A percentile compares a stretch with the other conserved stretches of the same genome.
Evolutionary conservation across 1,284 basidiomycete genomes (phyloP).

Genomic region (Laetiporus sulphureus): DNA sequence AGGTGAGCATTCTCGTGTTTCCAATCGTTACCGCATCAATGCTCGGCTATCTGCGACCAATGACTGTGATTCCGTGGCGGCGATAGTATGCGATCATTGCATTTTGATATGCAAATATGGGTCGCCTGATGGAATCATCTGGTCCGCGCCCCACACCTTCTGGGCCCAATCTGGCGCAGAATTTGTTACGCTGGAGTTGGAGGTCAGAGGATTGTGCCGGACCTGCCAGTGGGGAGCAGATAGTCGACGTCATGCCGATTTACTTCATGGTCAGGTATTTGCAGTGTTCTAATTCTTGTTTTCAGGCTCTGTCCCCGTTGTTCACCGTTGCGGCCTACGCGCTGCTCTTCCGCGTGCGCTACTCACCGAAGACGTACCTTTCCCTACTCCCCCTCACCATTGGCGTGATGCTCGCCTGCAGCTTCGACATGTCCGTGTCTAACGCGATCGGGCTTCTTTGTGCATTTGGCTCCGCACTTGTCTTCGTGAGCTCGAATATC

Average conservation of each 20-base stretch:
- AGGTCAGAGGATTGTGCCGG: slow-evolving; percentile 3
- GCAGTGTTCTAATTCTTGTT: slow-evolving; percentile 2
- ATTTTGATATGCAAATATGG: no score
- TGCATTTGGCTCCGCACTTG: slow-evolving; percentile 89
- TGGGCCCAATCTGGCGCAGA: slow-evolving; percentile 1
- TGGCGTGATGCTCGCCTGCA: slow-evolving; percentile 97
- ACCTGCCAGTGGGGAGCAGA: no score
- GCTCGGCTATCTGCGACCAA: no score
- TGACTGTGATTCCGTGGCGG: no score
- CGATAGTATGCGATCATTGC: no score
- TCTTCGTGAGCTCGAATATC: slow-evolving; percentile 98
- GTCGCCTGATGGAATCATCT: no score
- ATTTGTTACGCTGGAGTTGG: not conserved
- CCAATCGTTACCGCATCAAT: no score
- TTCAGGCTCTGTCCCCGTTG: slow-evolving; percentile 88
- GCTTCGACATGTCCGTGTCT: slow-evolving; percentile 84
- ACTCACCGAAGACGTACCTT: slow-evolving; percentile 86
- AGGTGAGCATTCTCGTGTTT: slow-evolving; percentile 71
- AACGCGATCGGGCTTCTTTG: slow-evolving; percentile 82
- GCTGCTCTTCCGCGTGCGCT: slow-evolving; percentile 87
- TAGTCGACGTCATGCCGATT: no score
- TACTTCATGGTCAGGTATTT: no score
- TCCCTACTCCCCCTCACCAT: slow-evolving; percentile 92
- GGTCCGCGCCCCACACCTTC: no score
- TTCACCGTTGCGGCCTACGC: slow-evolving; percentile 97